Evolutionary conservation across 2,329 filamentous ascomycete species (phyloP), one percentile per base, ranked within the genome.

Genomic region (Talaromyces sp.): DNA sequence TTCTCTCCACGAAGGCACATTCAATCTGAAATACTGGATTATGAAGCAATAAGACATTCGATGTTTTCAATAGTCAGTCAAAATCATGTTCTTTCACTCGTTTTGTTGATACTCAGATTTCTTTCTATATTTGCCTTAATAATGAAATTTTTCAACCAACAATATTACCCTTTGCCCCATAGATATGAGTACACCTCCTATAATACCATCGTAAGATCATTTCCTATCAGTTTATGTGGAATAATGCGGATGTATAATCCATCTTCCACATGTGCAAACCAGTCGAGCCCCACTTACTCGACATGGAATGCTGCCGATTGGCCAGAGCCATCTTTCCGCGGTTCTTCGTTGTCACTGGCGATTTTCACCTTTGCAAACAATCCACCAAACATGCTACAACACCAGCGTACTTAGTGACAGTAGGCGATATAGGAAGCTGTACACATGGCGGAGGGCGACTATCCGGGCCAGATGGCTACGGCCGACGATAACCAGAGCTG

Each of bases 401-500:
- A 29, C 27, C 24, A 29, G 19, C 26, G 24, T 26, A 4, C 6
- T n/a, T 52, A 29, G 11, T 17, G 27, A 19, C 26, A 21, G 19
- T 29, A 27, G 49, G 14, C 3, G 24, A 27, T 29, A 27, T 52
- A 29, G 13, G 26, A 5, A 27, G 26, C 19, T 27, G 9, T n/a
- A 29, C 3, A 52, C 0, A 52, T 52, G 49, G 49, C 49, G 10
- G 49, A 52, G 24, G 24, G 10, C 17, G 5, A 29, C 24, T 9
- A n/a, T 13, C 14, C 24, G 4, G 26, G 26, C 14, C 49, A 52
- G 10, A 27, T 4, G 19, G n/a, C 41, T 19, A 24, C 32, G 55
- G 19, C 55, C n/a, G 59, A 61, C 31, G 59, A 58, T 14, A 35
- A 49, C 27, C 58, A 58, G 49, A 68, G 65, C 55, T 89, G 87